A percentile compares a stretch with the other conserved stretches of the same genome.
phyloP scores from a whole-genome alignment of 176 grass and related monocot species.

The Rhipidocladum racemiflorum region DNA sequence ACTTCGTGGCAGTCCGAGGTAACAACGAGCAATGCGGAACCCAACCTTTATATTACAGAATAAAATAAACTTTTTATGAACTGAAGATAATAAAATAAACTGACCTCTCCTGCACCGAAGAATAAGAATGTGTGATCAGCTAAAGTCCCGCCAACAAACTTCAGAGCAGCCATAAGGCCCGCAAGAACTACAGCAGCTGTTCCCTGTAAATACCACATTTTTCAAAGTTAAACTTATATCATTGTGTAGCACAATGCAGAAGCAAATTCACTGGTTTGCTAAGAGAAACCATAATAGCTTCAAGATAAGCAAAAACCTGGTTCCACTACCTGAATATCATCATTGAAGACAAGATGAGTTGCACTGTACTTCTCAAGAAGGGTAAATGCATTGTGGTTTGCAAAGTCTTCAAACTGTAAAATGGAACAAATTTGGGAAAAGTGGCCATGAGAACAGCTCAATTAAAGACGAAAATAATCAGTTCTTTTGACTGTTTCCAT shows the following conservation, averaged over 20 bases:
- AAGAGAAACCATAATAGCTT: background rate
- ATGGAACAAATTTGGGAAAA: background rate
- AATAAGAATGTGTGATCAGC: conserved; percentile 82
- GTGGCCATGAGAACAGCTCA: background rate
- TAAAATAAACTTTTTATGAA: background rate
- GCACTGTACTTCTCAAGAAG: conserved; percentile 79
- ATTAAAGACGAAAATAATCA: background rate
- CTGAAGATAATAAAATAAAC: background rate
- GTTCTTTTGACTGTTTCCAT: background rate
- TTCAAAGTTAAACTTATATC: background rate
- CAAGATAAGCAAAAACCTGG: background rate
- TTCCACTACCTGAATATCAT: conserved; percentile 88
- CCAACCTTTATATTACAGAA: background rate
- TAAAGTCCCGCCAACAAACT: conserved; percentile 65
- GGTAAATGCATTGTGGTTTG: conserved; percentile 88
- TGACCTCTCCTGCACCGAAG: conserved; percentile 91
- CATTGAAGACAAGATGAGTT: conserved; percentile 93
- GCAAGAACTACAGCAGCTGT: conserved; percentile 86
- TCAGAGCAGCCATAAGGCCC: conserved; percentile 67
- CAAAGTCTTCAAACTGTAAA: conserved; percentile 85
- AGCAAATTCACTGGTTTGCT: conserved; percentile 1
- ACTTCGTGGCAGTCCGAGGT: background rate
- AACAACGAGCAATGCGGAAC: background rate
- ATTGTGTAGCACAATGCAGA: background rate
- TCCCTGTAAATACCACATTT: conserved; percentile 48